These are phyloP conservation scores for Volvox carteri DNA, from an alignment of 163 green algal species.

Conservation along the genomic window DNA sequence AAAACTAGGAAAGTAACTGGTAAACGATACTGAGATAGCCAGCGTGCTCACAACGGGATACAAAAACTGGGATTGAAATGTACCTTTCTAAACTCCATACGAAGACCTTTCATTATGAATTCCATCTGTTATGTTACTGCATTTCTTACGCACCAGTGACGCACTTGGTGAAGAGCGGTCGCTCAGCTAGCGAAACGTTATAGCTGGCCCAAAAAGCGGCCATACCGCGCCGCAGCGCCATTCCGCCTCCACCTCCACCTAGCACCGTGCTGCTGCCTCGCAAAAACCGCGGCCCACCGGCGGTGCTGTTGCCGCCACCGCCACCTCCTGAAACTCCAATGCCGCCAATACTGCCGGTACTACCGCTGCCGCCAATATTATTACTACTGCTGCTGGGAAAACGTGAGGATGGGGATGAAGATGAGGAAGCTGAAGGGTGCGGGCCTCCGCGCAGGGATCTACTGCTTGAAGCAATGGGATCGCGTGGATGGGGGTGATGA, in stretches of 20 bases:
- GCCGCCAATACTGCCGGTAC: neutral
- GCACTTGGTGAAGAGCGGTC: conserved; percentile 42
- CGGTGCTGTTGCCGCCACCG: neutral
- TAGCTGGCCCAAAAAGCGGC: conserved; percentile 41
- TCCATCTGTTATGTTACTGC: no score
- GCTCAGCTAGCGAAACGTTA: conserved; percentile 27
- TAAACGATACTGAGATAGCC: no score
- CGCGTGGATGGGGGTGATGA: neutral
- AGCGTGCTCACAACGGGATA: no score
- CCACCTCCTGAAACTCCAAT: neutral
- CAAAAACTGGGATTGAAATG: no score
- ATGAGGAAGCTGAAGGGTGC: conserved; percentile 8
- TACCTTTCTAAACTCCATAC: no score
- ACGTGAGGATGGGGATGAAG: neutral
- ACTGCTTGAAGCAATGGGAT: neutral
- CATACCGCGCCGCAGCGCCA: conserved; percentile 39
- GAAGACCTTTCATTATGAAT: no score
- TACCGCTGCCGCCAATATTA: neutral
- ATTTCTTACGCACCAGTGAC: no score
- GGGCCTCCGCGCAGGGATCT: neutral
- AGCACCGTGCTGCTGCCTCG: neutral
- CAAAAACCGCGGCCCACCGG: neutral
- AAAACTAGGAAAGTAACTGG: no score
- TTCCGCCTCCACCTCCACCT: neutral
- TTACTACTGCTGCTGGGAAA: neutral